Percentiles rank a stretch among this genome's conserved stretches.
Evolutionary conservation across 2,329 filamentous ascomycete species (phyloP).

Genomic region (Neodidymelliopsis sp.): DNA sequence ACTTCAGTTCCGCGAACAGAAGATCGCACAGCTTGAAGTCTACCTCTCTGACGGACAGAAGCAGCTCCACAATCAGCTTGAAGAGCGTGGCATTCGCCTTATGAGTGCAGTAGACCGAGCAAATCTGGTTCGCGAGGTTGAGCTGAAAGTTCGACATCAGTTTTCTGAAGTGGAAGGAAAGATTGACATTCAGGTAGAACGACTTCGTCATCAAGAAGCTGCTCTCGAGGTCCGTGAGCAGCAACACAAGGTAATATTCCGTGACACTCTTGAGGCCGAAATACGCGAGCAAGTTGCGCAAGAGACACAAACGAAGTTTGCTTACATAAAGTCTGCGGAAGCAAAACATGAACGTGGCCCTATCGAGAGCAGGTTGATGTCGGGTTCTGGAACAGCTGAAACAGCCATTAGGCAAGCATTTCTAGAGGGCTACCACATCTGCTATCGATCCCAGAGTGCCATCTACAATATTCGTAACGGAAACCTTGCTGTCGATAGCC

Average conservation of each 20-base stretch:
- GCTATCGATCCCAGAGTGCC: slow-evolving; percentile 13
- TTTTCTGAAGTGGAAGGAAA: slow-evolving; percentile 11
- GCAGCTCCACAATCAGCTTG: slow-evolving; percentile 21
- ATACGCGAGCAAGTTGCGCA: not conserved
- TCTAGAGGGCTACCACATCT: slow-evolving; percentile 30
- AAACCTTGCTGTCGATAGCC: slow-evolving; percentile 19
- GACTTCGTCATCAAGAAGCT: slow-evolving; percentile 20
- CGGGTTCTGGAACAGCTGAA: slow-evolving; percentile 4
- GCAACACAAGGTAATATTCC: slow-evolving; percentile 23
- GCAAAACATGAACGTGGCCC: slow-evolving; percentile 23
- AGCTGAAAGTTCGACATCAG: slow-evolving; percentile 8
- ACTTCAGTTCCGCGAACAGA: slow-evolving; percentile 20
- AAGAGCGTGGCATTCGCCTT: slow-evolving; percentile 12
- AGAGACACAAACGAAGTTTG: slow-evolving; percentile 1
- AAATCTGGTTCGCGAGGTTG: slow-evolving; percentile 9
- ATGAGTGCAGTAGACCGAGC: slow-evolving; percentile 21
- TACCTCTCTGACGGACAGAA: slow-evolving; percentile 35
- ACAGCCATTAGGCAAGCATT: slow-evolving; percentile 13
- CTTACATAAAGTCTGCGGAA: slow-evolving; percentile 4
- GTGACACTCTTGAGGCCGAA: slow-evolving; percentile 16
- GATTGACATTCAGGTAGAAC: slow-evolving; percentile 12
- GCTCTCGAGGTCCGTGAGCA: slow-evolving; percentile 29
- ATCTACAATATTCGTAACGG: slow-evolving; percentile 27
- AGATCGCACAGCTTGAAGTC: slow-evolving; percentile 25
- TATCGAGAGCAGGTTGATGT: not conserved